These are phyloP conservation scores for Mortierella sp. DNA, from an alignment of 371 early-diverging fungal species.

Conservation along the genomic window DNA sequence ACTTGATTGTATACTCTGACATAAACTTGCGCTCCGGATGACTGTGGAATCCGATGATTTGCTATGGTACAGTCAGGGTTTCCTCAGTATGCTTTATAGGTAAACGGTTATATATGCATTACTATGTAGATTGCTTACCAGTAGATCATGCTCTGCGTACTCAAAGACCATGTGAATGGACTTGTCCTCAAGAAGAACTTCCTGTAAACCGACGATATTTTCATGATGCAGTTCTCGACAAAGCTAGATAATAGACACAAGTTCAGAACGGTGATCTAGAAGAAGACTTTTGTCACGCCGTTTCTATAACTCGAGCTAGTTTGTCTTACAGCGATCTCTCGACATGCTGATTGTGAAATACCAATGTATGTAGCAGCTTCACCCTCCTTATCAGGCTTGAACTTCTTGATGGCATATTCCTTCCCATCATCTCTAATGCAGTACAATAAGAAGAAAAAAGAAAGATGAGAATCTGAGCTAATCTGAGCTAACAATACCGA, in stretches of 20 bases:
- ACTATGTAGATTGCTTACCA: constrained; percentile 64
- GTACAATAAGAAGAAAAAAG: not conserved
- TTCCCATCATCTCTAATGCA: constrained; percentile 64
- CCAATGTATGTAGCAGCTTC: constrained; percentile 83
- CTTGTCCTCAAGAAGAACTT: constrained; percentile 91
- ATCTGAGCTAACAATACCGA: not conserved
- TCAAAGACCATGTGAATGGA: constrained; percentile 96
- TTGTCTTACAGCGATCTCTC: constrained; percentile 86
- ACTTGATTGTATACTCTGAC: constrained; percentile 87
- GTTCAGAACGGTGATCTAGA: not conserved
- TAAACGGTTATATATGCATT: not conserved
- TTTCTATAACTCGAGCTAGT: not conserved
- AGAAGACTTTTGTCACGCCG: not conserved
- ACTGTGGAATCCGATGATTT: constrained; percentile 88
- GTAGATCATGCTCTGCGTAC: constrained; percentile 94
- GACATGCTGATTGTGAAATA: constrained; percentile 94
- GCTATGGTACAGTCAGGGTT: constrained; percentile 58
- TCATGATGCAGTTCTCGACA: constrained; percentile 92
- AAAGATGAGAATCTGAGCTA: not conserved
- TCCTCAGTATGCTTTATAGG: not conserved
- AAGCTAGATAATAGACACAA: constrained; percentile 51
- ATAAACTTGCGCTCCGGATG: constrained; percentile 83
- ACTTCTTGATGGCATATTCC: constrained; percentile 92
- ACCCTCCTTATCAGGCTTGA: constrained; percentile 95
- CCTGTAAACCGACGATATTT: constrained; percentile 86